Evolutionary conservation across 2,329 filamentous ascomycete genomes (phyloP).

Genomic region (Aspergillus ustus): DNA sequence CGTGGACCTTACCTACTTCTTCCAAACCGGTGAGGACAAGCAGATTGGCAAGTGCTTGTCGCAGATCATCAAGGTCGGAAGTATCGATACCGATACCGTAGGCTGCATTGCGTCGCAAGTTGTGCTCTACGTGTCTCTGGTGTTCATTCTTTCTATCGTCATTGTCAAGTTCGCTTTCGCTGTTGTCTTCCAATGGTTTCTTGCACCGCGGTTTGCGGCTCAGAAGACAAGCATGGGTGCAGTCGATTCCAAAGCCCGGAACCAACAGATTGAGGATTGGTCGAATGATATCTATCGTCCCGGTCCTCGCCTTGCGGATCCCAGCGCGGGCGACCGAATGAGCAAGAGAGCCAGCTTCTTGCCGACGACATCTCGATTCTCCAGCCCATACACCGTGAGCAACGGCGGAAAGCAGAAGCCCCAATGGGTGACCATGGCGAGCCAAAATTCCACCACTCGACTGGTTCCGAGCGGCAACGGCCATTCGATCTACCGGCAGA

Average conservation of each 20-base stretch:
- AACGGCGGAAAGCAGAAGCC: slow-evolving; percentile 58
- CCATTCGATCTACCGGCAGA: slow-evolving; percentile 69
- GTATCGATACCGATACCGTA: slow-evolving; percentile 92
- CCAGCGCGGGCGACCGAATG: slow-evolving; percentile 70
- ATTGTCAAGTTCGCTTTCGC: slow-evolving; percentile 85
- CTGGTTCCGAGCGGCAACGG: slow-evolving; percentile 60
- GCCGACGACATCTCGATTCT: slow-evolving; percentile 93
- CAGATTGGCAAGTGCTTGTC: slow-evolving; percentile 83
- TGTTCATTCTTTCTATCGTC: slow-evolving; percentile 91
- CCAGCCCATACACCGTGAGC: slow-evolving; percentile 82
- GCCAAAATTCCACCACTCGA: slow-evolving; percentile 76
- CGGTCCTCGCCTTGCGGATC: slow-evolving; percentile 78
- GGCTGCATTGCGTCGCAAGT: slow-evolving; percentile 98
- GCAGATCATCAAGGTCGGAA: slow-evolving; percentile 94
- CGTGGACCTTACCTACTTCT: slow-evolving; percentile 85
- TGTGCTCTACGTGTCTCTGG: slow-evolving; percentile 89
- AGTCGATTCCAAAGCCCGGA: slow-evolving; percentile 77
- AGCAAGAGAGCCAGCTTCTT: slow-evolving; percentile 88
- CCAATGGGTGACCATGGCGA: slow-evolving; percentile 92
- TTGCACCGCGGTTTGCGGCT: slow-evolving; percentile 83
- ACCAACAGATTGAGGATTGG: slow-evolving; percentile 97
- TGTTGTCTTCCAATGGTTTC: slow-evolving; percentile 93
- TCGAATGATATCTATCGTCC: slow-evolving; percentile 95
- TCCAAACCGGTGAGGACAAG: slow-evolving; percentile 80
- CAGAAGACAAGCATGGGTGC: slow-evolving; percentile 81